A percentile compares a stretch with the other conserved stretches of the same genome.
Conservation (phyloP, 768 basidiomycete genomes). For the Suillus brevipes region DNA sequence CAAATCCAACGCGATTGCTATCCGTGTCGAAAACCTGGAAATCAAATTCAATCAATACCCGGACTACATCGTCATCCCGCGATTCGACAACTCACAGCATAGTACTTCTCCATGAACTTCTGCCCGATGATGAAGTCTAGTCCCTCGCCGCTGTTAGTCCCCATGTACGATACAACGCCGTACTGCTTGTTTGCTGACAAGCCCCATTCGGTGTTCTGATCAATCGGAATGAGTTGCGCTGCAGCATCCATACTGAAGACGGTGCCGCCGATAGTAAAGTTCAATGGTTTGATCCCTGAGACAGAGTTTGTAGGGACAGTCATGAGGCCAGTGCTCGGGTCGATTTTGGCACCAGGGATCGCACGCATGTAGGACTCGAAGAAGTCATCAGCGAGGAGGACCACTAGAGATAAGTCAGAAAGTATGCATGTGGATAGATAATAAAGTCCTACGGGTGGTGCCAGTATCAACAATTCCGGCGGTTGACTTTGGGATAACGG, state of each 20-base stretch:
- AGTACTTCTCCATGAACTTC: conserved; percentile 11
- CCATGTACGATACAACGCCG: conserved; percentile 6
- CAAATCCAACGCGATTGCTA: conserved; percentile 20
- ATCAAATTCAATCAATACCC: background rate
- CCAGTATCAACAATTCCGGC: conserved; percentile 25
- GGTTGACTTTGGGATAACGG: conserved; percentile 12
- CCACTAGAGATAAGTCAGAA: conserved; percentile 1
- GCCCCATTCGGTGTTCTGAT: conserved; percentile 10
- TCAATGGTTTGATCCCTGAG: conserved; percentile 5
- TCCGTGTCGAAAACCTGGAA: conserved; percentile 25
- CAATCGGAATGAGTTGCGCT: conserved; percentile 6
- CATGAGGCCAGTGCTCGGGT: background rate
- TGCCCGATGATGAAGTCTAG: conserved; percentile 7
- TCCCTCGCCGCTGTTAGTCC: conserved; percentile 8
- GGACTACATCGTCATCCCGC: no score
- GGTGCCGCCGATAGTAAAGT: conserved; percentile 8
- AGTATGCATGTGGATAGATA: background rate
- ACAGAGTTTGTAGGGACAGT: conserved; percentile 1
- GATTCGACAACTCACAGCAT: conserved; percentile 4
- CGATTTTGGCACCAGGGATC: conserved; percentile 5
- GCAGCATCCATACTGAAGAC: conserved; percentile 8
- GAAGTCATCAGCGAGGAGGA: conserved; percentile 16
- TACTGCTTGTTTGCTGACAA: background rate
- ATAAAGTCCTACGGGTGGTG: conserved; percentile 14
- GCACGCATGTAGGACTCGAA: conserved; percentile 2